phyloP scores from a whole-genome alignment of 2,329 filamentous ascomycete genomes.

The Fusarium floridanum region DNA sequence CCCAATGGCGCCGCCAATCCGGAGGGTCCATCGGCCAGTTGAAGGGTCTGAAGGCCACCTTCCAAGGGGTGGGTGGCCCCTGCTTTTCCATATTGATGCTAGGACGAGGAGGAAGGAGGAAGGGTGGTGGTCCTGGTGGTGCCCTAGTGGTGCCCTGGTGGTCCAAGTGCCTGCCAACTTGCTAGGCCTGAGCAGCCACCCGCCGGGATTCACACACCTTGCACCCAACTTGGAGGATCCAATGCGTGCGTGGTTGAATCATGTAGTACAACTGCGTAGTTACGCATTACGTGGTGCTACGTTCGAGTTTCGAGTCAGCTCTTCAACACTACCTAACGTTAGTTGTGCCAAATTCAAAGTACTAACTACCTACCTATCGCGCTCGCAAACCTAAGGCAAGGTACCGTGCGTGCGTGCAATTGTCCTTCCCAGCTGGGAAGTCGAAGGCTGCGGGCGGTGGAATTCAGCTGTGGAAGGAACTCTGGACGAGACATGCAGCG shows the following conservation, averaged over 20 bases:
- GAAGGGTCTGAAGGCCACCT: conserved; percentile 1
- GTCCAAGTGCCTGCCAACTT: conserved; percentile 40
- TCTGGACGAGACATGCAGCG: conserved; percentile 4
- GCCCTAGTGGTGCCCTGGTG: conserved; percentile 15
- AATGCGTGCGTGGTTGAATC: background rate
- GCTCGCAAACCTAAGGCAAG: background rate
- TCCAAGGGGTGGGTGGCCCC: conserved; percentile 5
- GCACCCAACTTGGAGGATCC: background rate
- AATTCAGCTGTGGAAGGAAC: conserved; percentile 8
- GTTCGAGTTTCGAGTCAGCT: background rate
- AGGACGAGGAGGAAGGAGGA: background rate
- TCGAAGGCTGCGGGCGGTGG: conserved; percentile 2
- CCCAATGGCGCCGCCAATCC: conserved; percentile 26
- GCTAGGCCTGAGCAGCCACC: conserved; percentile 1
- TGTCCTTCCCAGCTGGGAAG: background rate
- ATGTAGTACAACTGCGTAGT: background rate
- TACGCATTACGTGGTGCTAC: background rate
- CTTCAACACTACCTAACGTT: background rate
- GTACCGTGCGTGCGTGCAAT: background rate
- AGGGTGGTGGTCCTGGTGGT: background rate
- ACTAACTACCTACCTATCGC: background rate
- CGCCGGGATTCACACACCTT: conserved; percentile 3
- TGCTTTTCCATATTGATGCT: conserved; percentile 14
- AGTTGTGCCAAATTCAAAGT: background rate
- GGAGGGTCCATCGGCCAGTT: background rate